Base-by-base conservation (phyloP, 2,329 filamentous ascomycete species). In the Paracorniculantispora psalliotae region DNA sequence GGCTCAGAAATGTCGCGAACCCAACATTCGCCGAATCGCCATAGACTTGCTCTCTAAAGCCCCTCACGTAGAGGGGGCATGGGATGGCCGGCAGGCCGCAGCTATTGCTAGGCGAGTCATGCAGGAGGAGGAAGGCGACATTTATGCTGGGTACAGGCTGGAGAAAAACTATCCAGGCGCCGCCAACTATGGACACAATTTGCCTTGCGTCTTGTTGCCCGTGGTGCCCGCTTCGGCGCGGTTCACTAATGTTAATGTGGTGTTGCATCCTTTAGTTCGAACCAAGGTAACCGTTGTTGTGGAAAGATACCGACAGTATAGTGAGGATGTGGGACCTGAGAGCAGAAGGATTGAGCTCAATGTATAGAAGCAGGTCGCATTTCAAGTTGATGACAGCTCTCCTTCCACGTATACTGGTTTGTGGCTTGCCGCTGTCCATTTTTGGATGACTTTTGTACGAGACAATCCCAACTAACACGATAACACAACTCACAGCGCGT, bases 1-100 rank as follows among this genome's bases (percentile, higher is more conserved):
- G 0, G 66, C 68, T 10, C 53, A 69, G 1, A 71, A 72, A 49
- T 73, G 71, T 57, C 71, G 71, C 2, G 57, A 66, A 23, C 68
- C 63, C n/a, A 63, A 61, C n/a, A 61, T 73, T 55, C 63, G 71
- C 13, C 59, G 63, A 3, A 64, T 68, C 28, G 68, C 69, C 4
- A 62, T 67, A 46, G 49, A 55, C 19, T 19, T 67, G 28, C 46
- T 69, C 1, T 43, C 60, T n/a, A 30, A 55, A 8, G 56, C 51
- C 12, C 60, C 62, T 4, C 64, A 65, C 58, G 61, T 62, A 47
- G 67, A 69, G 50, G 67, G 66, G 1, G 64, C 66, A 17, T 68
- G 65, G 65, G 64, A 67, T 58, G 55, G 64, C 12, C 25, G 13
- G 7, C 39, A 67, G 4, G 61, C 61, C 3, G 60, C 60, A 10